Percentiles rank a stretch among this genome's conserved stretches.
phyloP scores from a whole-genome alignment of 768 basidiomycete species.

The Asterophora lycoperdoides region DNA sequence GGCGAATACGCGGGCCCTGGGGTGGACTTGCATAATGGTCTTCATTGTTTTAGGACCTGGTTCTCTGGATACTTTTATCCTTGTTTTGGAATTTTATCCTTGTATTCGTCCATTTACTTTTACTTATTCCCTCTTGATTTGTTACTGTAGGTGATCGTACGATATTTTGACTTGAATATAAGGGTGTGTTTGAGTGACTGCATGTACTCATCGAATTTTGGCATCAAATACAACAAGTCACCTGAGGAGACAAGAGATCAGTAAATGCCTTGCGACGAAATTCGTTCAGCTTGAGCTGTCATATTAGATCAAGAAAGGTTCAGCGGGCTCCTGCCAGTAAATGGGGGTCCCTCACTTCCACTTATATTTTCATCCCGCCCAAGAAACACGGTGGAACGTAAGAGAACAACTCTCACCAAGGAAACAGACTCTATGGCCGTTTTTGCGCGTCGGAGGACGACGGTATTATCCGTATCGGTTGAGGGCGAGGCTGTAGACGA shows the following conservation, averaged over 20 bases:
- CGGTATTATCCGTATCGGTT: not conserved
- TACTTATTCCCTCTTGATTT: slow-evolving; percentile 12
- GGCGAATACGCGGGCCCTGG: slow-evolving; percentile 91
- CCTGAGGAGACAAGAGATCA: not conserved
- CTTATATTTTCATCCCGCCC: slow-evolving; percentile 64
- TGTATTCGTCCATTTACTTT: slow-evolving; percentile 16
- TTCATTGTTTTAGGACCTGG: not conserved
- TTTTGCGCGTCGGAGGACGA: slow-evolving; percentile 4
- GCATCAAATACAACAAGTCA: not conserved
- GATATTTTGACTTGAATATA: slow-evolving; percentile 9
- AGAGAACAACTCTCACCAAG: slow-evolving; percentile 21
- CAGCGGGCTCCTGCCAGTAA: slow-evolving; percentile 47
- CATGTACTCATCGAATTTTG: not conserved
- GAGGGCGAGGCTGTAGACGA: not conserved
- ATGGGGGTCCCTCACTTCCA: slow-evolving; percentile 69
- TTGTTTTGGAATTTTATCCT: slow-evolving; percentile 5
- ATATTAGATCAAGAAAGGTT: slow-evolving; percentile 91
- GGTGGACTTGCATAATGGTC: slow-evolving; percentile 60
- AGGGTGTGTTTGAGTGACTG: not conserved
- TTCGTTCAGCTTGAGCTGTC: slow-evolving; percentile 34
- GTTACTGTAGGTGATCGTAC: slow-evolving; percentile 5
- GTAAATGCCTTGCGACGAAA: not conserved
- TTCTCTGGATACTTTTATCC: too few species aligned
- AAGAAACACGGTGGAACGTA: slow-evolving; percentile 1
- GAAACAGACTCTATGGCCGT: slow-evolving; percentile 8